Conservation (phyloP, 768 basidiomycete species). For the Tylopilus intermedius region DNA sequence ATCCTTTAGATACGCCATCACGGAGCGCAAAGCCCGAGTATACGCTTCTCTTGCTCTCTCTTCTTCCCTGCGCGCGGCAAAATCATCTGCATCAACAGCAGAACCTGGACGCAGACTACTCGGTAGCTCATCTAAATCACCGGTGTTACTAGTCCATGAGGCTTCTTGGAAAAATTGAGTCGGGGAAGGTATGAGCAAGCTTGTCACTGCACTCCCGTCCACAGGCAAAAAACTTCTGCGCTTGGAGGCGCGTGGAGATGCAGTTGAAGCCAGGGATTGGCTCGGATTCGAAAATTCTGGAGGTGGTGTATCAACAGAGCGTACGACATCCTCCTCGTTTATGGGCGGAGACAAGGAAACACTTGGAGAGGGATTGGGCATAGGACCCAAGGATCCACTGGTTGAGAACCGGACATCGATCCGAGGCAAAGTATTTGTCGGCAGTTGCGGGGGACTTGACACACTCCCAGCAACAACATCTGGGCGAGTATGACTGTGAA, state of each 20-base stretch:
- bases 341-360: slow-evolving; percentile 24
- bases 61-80: slow-evolving; percentile 55
- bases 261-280: slow-evolving; percentile 38
- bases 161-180: slow-evolving; percentile 55
- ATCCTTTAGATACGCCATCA: slow-evolving; percentile 95
- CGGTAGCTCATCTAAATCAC: slow-evolving; percentile 30
- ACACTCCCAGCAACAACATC: slow-evolving; percentile 19
- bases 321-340: slow-evolving; percentile 17
- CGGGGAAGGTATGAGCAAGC: slow-evolving; percentile 59
- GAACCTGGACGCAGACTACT: slow-evolving; percentile 40
- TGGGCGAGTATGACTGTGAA: slow-evolving; percentile 18
- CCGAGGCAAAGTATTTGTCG: slow-evolving; percentile 46
- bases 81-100: slow-evolving; percentile 40
- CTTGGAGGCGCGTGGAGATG: slow-evolving; percentile 52
- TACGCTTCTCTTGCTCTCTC: slow-evolving; percentile 68
- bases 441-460: slow-evolving; percentile 27
- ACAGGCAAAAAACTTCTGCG: slow-evolving; percentile 88
- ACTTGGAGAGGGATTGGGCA: slow-evolving; percentile 34
- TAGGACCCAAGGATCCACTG: slow-evolving; percentile 54
- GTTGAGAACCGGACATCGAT: slow-evolving; percentile 72
- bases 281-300: slow-evolving; percentile 9
- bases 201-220: slow-evolving; percentile 57
- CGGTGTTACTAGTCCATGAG: slow-evolving; percentile 36
- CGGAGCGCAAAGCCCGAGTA: slow-evolving; percentile 76
- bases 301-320: slow-evolving; percentile 2